These are phyloP conservation scores for Melampsora abietis-canadensis DNA, from an alignment of 1,284 basidiomycete genomes.

Conservation along the genomic window DNA sequence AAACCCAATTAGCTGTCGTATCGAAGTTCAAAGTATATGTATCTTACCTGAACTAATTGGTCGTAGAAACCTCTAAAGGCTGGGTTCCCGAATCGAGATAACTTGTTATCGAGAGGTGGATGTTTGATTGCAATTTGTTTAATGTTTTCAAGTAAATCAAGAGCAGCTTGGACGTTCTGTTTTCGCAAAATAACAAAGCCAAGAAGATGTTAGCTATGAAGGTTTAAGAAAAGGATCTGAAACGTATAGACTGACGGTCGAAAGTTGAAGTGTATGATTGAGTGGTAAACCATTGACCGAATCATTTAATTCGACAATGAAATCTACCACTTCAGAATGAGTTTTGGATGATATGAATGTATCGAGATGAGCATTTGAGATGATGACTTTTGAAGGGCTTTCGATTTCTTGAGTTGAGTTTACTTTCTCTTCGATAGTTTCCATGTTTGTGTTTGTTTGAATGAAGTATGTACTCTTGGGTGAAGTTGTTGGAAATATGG, in stretches of 20 bases:
- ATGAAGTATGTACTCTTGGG: no score
- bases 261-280: slow-evolving; percentile 62
- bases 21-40: not conserved
- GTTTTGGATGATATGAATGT: slow-evolving; percentile 76
- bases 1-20: slow-evolving; percentile 22
- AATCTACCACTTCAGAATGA: slow-evolving; percentile 67
- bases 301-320: slow-evolving; percentile 73
- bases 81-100: slow-evolving; percentile 93
- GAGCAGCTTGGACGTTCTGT: slow-evolving; percentile 65
- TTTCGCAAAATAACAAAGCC: not conserved
- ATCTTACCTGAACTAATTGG: slow-evolving; percentile 65
- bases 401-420: not conserved
- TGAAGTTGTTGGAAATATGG: no score
- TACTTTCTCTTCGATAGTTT: no score
- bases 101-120: slow-evolving; percentile 83
- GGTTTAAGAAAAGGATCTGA: not conserved
- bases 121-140: slow-evolving; percentile 66
- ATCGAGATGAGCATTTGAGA: slow-evolving; percentile 72
- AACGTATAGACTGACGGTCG: slow-evolving; percentile 58
- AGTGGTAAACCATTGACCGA: slow-evolving; percentile 74
- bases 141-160: slow-evolving; percentile 67
- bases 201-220: not conserved
- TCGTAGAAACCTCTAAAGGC: slow-evolving; percentile 92
- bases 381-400: slow-evolving; percentile 66
- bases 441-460: no score